Evolutionary conservation across 2,329 filamentous ascomycete genomes (phyloP), one percentile per base, ranked within the genome.

Genomic region (Penicillium janthinellum): DNA sequence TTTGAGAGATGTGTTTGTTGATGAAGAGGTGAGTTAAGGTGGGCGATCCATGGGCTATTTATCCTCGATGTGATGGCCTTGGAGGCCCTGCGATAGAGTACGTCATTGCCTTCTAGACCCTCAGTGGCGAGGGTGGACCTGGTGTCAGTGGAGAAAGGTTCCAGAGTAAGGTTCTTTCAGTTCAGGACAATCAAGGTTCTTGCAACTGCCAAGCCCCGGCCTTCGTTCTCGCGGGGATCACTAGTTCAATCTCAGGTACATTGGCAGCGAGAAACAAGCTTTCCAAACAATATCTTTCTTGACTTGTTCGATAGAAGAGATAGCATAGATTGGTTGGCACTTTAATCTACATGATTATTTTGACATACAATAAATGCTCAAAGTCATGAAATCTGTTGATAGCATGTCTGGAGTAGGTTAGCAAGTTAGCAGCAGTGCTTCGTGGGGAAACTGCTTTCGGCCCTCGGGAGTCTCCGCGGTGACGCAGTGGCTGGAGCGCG

Each of bases 31-130:
- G 0, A 49, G 4, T 10, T 20, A 2, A 0, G 14, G 28, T 12
- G 37, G 52, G 52, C 39, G 5, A 38, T n/a, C 14, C 20, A 22
- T 15, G 52, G 34, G 41, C 20, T 55, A 55, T 55, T 55, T 55
- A 55, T 47, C 52, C 31, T 47, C 42, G 20, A 47, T 20, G 12
- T 11, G 20, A 42, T 41, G n/a, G 22, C 35, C 15, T 15, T 11
- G 17, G n/a, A 1, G 4, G 17, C 20, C 37, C 25, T 8, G 38
- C 14, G 28, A 44, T 51, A 8, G 6, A 35, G 17, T 53, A 42
- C 50, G 50, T 53, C 50, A 53, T 53, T 20, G 50, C 12, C 38
- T n/a, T 41, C 37, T 37, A 41, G 12, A 20, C 14, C 42, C 42
- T 31, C 37, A 20, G 35, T 53, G 42, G 28, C 28, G 25, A 34